Evolutionary conservation across 306 rosid species (phyloP).

Genomic region (Coriaria nepalensis): DNA sequence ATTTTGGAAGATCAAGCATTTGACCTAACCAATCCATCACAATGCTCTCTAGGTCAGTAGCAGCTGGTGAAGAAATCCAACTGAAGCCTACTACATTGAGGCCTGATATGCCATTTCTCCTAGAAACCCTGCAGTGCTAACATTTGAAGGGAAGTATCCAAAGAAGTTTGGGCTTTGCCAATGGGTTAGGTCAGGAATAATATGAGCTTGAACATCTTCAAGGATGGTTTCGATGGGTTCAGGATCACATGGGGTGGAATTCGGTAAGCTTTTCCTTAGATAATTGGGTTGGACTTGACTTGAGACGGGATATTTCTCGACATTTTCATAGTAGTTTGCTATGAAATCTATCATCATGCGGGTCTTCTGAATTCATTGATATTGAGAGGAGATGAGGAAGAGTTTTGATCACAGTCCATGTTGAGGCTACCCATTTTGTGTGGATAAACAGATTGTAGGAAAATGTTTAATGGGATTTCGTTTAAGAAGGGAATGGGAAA

Average conservation of each 20-base stretch:
- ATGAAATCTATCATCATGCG: constrained; percentile 24
- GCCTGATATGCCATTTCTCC: constrained; percentile 27
- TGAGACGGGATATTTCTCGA: constrained; percentile 19
- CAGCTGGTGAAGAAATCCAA: constrained; percentile 36
- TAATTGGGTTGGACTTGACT: constrained; percentile 28
- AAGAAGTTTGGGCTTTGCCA: constrained; percentile 26
- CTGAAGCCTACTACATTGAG: constrained; percentile 26
- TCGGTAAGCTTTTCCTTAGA: constrained; percentile 13
- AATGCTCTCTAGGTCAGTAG: constrained; percentile 27
- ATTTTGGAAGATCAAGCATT: constrained; percentile 25
- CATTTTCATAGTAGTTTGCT: constrained; percentile 21
- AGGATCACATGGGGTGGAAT: constrained; percentile 18
- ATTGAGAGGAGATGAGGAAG: constrained; percentile 8
- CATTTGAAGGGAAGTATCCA: constrained; percentile 13
- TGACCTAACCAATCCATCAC: constrained; percentile 37
- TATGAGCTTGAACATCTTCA: constrained; percentile 14
- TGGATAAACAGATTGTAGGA: too few relatives aligned
- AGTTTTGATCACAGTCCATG: background rate
- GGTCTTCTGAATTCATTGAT: constrained; percentile 23
- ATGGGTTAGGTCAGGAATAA: constrained; percentile 31
- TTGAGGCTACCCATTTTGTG: constrained; percentile 11
- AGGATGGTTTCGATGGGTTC: constrained; percentile 27
- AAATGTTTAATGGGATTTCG: too few relatives aligned
- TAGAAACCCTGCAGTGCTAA: constrained; percentile 17
- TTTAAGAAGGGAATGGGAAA: too few relatives aligned